These are phyloP conservation scores for Malania oleifera DNA, from an alignment of 164 flowering plant species.

Conservation along the genomic window DNA sequence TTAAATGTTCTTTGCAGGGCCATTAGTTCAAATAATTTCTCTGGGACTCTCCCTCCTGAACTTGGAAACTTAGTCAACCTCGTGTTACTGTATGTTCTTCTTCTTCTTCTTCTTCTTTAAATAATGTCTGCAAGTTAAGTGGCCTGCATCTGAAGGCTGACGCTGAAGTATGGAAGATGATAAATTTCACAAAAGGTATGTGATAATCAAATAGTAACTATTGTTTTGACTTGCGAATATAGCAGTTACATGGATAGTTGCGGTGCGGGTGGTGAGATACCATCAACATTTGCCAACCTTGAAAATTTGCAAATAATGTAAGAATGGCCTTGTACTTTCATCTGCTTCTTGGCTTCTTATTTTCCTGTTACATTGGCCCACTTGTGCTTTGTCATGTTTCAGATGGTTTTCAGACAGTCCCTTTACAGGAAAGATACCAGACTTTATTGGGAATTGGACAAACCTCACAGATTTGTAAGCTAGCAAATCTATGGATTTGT, in stretches of 20 bases:
- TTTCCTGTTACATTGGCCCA: not conserved
- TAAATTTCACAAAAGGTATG: no score
- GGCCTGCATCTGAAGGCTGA: no score
- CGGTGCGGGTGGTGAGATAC: constrained; percentile 41
- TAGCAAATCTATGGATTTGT: no score
- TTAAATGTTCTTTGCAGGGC: no score
- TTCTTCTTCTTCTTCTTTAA: no score
- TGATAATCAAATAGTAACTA: no score
- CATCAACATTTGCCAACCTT: constrained; percentile 29
- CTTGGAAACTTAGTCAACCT: constrained; percentile 38
- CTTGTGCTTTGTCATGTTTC: not conserved
- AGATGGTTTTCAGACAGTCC: constrained; percentile 18
- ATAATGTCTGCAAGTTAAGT: no score
- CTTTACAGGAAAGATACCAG: constrained; percentile 15
- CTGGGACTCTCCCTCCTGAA: constrained; percentile 49
- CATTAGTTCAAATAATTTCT: constrained; percentile 42
- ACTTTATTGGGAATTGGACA: constrained; percentile 19
- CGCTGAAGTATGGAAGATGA: no score
- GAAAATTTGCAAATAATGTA: constrained; percentile 26
- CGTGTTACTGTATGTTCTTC: constrained; percentile 34
- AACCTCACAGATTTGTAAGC: constrained; percentile 10
- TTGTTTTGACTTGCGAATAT: no score
- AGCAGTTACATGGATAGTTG: constrained; percentile 31
- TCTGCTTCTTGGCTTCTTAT: not conserved
- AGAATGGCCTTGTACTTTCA: not conserved